Percentiles rank a stretch among this genome's conserved stretches.
Conservation (phyloP, 192 early-diverging fungal species). For the Spinellus fusiger region DNA sequence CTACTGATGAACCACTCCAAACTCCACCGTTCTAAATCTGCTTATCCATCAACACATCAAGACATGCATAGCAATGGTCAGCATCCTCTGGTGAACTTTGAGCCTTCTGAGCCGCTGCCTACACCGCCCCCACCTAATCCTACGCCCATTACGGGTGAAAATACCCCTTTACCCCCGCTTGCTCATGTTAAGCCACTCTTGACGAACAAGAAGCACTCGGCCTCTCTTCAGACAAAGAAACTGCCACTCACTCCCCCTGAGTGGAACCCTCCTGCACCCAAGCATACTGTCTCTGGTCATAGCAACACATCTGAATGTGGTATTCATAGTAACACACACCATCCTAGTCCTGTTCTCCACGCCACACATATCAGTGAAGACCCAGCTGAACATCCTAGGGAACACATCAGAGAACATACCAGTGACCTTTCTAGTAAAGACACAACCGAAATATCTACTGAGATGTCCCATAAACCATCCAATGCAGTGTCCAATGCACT, state of each 20-base stretch:
- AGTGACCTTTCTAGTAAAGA: no score
- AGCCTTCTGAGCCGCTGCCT: not conserved
- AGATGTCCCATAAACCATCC: no score
- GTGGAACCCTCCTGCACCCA: not conserved
- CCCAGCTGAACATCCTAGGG: no score
- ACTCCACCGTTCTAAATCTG: not conserved
- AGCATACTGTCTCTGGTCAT: no score
- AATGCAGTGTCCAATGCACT: no score
- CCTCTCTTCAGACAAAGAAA: not conserved
- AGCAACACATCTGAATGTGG: no score
- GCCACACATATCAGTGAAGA: no score
- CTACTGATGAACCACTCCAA: not conserved
- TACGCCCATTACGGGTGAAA: not conserved
- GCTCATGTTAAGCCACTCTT: not conserved
- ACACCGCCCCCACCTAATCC: not conserved
- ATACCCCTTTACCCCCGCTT: not conserved
- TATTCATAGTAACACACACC: no score
- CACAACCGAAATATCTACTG: no score
- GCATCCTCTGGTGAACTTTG: not conserved
- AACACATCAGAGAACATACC: no score
- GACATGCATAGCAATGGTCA: not conserved
- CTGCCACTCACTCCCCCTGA: not conserved
- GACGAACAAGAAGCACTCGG: not conserved
- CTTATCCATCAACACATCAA: not conserved
- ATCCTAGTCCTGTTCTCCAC: no score